Evolutionary conservation across 176 grass and related monocot genomes (phyloP).

Genomic region (Oryza officinalis): DNA sequence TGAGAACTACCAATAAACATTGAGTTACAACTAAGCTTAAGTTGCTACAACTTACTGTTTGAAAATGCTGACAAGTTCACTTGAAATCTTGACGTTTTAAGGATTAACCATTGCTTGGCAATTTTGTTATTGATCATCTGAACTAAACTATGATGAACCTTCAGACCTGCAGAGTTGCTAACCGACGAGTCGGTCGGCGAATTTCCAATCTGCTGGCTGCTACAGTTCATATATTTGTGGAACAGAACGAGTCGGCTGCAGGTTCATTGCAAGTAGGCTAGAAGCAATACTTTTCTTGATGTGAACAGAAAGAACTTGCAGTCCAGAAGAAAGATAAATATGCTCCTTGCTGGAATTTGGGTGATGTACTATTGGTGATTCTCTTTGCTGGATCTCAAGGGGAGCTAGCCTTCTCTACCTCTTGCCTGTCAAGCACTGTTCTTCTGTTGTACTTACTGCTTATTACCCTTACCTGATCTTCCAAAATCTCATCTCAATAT

Average conservation of each 20-base stretch:
- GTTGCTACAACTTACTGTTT: background rate
- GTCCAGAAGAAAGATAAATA: slow-evolving; percentile 6
- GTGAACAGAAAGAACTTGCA: background rate
- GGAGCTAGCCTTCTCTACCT: background rate
- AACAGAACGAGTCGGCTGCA: background rate
- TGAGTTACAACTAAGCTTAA: background rate
- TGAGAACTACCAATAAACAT: background rate
- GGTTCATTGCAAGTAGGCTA: background rate
- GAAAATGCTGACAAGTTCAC: background rate
- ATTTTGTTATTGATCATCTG: background rate
- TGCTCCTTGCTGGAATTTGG: background rate
- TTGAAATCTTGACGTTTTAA: background rate
- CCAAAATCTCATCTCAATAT: background rate
- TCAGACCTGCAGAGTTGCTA: background rate
- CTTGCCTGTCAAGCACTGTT: background rate
- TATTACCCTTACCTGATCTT: background rate
- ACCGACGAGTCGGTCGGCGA: background rate
- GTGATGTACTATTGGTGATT: background rate
- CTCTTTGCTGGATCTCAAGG: background rate
- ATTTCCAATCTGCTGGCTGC: background rate
- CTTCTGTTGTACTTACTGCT: background rate
- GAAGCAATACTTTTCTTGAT: background rate
- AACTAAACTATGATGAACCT: background rate
- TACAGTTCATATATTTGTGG: background rate
- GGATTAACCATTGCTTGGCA: background rate